Evolutionary conservation across 306 rosid species (phyloP), one percentile per base, ranked within the genome.

Genomic region (Styphnolobium japonicum): DNA sequence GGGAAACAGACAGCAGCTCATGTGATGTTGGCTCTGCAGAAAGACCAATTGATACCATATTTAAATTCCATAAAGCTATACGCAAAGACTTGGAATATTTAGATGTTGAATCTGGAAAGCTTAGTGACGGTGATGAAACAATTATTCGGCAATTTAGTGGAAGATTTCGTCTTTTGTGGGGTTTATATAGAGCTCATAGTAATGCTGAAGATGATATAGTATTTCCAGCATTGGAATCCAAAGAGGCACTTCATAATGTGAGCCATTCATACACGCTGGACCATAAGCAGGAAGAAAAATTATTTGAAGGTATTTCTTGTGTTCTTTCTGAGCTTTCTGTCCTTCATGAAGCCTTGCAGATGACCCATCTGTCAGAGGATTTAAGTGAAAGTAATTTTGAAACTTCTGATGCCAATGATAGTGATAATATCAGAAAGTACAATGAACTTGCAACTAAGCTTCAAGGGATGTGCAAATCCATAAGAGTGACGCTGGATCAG

Each of bases 161-260:
- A 71, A 90, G 99, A 84, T 96, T 96, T 80, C 98, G 94, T 62
- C 95, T 96, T 75, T 86, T 96, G 76, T 96, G 99, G 99, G 99
- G 99, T 33, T 87, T 96, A 78, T 93, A 96, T 80, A 91, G 98
- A 89, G 99, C 99, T 73, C 99, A 96, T 73, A 96, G 99, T 83
- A 96, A 96, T 84, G 99, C 99, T 52, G 99, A 96, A 83, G 99
- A 96, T 80, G 99, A 96, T 82, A 91, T 96, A 76, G 98, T 93
- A 75, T 96, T 96, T 85, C 98, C 99, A 42, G 99, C 99, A 0
- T 74, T 96, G 83, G 98, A 96, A 90, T 96, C 99, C 79, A 93
- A 96, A 83, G 99, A 96, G 90, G 62, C 98, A 4, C 94, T 96
- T 85, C 99, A 96, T 79, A 96, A 96, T 57, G 99, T 96, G 65